These are phyloP conservation scores for Wickerhamiella azymoides DNA, from an alignment of 805 yeast species.

Conservation along the genomic window DNA sequence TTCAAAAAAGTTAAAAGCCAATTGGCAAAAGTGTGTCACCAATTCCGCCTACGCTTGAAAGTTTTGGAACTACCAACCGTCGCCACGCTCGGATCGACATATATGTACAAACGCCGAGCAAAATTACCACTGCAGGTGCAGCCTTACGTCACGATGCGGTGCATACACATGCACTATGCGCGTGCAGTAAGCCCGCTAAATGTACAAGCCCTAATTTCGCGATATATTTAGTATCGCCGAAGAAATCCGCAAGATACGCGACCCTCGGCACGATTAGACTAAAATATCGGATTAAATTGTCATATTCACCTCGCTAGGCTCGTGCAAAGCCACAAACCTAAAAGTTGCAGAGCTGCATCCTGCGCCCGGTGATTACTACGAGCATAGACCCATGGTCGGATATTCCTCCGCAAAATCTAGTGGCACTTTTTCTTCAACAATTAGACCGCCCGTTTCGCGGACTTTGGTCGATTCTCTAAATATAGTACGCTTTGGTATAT, in stretches of 20 bases:
- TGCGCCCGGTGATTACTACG: not conserved
- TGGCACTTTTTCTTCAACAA: not conserved
- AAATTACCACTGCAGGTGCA: constrained; percentile 6
- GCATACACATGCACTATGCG: constrained; percentile 2
- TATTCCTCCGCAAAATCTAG: not conserved
- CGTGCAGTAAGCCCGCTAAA: not conserved
- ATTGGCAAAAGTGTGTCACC: not conserved
- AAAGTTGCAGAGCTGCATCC: not conserved
- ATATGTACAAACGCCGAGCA: constrained; percentile 1
- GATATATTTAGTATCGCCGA: not conserved
- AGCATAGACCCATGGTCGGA: not conserved
- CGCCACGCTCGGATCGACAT: not conserved
- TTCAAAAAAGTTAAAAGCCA: not conserved
- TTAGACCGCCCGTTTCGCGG: too few species aligned
- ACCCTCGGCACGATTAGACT: too few species aligned
- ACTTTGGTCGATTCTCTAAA: too few species aligned
- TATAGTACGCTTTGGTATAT: too few species aligned
- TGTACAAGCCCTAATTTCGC: not conserved
- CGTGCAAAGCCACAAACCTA: not conserved
- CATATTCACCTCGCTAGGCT: too few species aligned
- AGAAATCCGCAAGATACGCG: too few species aligned
- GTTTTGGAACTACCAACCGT: not conserved
- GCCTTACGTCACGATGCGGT: not conserved
- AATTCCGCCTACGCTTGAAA: not conserved
- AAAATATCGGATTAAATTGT: too few species aligned